A percentile compares a stretch with the other conserved stretches of the same genome.
These are phyloP conservation scores for Aureobasidium sp. DNA, from an alignment of 2,329 filamentous ascomycete species.

Conservation along the genomic window DNA sequence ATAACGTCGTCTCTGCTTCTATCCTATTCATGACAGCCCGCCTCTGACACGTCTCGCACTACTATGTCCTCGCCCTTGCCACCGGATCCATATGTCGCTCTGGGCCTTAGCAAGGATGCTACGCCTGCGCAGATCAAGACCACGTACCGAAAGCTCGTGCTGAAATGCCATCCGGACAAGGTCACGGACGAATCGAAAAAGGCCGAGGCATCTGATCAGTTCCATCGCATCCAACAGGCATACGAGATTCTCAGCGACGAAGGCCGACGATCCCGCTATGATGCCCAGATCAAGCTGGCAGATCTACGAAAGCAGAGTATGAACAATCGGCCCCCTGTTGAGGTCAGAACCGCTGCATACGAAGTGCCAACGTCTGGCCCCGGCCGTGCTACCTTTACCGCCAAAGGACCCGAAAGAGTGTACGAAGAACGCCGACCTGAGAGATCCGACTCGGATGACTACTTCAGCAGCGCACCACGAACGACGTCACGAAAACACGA, in stretches of 20 bases:
- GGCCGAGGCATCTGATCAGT: slow-evolving; percentile 72
- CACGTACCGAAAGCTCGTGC: slow-evolving; percentile 82
- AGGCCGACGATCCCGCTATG: slow-evolving; percentile 62
- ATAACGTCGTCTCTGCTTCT: not conserved
- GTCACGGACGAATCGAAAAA: slow-evolving; percentile 54
- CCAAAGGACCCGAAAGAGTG: slow-evolving; percentile 16
- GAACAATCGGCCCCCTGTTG: slow-evolving; percentile 27
- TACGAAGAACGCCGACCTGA: slow-evolving; percentile 25
- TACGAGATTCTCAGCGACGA: slow-evolving; percentile 87
- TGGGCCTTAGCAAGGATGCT: slow-evolving; percentile 62
- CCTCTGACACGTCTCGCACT: not conserved
- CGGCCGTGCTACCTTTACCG: slow-evolving; percentile 20
- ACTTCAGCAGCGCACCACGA: slow-evolving; percentile 29
- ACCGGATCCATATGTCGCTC: slow-evolving; percentile 74
- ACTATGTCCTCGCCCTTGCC: slow-evolving; percentile 37
- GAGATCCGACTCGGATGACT: slow-evolving; percentile 17
- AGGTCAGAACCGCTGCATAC: slow-evolving; percentile 26
- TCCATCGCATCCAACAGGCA: slow-evolving; percentile 84
- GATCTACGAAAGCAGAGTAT: slow-evolving; percentile 52
- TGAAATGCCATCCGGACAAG: slow-evolving; percentile 68
- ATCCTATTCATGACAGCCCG: not conserved
- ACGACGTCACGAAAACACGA: slow-evolving; percentile 29
- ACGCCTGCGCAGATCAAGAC: slow-evolving; percentile 74
- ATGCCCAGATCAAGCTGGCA: slow-evolving; percentile 61
- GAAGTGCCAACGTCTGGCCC: slow-evolving; percentile 23